Conservation (phyloP, 371 early-diverging fungal genomes). For the Chytridiales sp. region DNA sequence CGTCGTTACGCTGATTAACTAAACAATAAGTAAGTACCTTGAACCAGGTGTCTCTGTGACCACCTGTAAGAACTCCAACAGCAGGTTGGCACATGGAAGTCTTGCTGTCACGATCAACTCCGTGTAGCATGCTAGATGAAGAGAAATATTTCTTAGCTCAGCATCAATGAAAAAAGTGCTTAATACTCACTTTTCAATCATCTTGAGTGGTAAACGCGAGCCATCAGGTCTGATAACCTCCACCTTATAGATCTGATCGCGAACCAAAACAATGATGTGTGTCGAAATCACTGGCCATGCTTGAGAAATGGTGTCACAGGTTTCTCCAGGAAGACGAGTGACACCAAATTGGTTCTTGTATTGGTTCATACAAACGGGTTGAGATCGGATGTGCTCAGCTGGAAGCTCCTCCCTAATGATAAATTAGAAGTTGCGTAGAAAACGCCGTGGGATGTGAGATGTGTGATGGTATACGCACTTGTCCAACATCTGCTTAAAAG, state of each 20-base stretch:
- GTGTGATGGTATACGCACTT: conserved; percentile 37
- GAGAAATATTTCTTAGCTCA: not conserved
- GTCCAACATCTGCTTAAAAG: conserved; percentile 74
- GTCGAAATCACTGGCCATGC: conserved; percentile 54
- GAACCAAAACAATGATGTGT: conserved; percentile 80
- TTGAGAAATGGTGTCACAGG: conserved; percentile 37
- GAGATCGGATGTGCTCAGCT: conserved; percentile 64
- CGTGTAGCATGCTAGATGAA: conserved; percentile 55
- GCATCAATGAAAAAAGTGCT: not conserved
- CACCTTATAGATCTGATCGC: conserved; percentile 79
- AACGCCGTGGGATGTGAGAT: not conserved
- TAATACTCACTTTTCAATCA: conserved; percentile 55
- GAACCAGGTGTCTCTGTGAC: conserved; percentile 88
- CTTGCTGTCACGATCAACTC: conserved; percentile 64
- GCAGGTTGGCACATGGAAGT: conserved; percentile 46
- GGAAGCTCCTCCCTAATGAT: conserved; percentile 54
- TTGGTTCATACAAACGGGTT: conserved; percentile 90
- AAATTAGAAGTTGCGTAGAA: not conserved
- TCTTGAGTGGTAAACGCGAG: conserved; percentile 30
- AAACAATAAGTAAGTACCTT: conserved; percentile 35
- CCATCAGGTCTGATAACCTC: conserved; percentile 63
- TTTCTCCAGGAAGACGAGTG: conserved; percentile 71
- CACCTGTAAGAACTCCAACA: conserved; percentile 76
- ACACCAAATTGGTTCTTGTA: conserved; percentile 75
- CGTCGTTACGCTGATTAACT: too few species aligned